Percentiles rank a stretch among this genome's conserved stretches.
Evolutionary conservation across 495 filamentous ascomycete species (phyloP).

Genomic region (Cetradonia linearis): DNA sequence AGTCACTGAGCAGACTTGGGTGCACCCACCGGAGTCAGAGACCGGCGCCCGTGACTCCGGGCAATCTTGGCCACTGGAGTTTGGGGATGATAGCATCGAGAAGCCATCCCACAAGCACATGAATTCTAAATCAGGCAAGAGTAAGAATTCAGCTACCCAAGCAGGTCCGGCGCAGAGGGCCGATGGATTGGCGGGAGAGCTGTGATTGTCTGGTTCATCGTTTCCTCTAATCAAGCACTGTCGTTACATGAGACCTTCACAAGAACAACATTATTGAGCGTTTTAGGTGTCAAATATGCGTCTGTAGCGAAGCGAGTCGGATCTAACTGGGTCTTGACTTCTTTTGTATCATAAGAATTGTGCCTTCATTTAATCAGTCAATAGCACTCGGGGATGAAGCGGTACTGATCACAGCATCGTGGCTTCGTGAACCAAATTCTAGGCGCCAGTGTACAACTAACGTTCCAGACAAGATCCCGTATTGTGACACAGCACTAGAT

Average conservation of each 20-base stretch:
- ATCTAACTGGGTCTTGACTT: too few relatives aligned
- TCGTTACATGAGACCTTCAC: not conserved
- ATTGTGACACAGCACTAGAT: not conserved
- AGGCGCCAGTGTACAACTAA: not conserved
- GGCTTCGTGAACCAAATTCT: not conserved
- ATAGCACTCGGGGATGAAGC: not conserved
- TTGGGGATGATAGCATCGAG: conserved; percentile 12
- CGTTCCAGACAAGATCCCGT: not conserved
- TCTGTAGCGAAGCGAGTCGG: not conserved
- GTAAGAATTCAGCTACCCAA: not conserved
- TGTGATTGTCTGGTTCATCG: not conserved
- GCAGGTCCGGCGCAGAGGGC: conserved; percentile 4
- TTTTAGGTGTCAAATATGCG: not conserved
- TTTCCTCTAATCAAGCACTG: not conserved
- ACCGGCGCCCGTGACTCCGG: conserved; percentile 27
- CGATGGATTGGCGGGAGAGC: not conserved
- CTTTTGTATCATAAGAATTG: too few relatives aligned
- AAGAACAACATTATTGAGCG: not conserved
- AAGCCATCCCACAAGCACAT: not conserved
- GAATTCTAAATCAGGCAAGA: conserved; percentile 7
- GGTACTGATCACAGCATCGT: not conserved
- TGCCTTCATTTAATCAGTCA: not conserved
- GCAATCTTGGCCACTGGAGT: conserved; percentile 29
- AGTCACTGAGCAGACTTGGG: conserved; percentile 30
- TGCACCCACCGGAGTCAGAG: conserved; percentile 32